A percentile compares a stretch with the other conserved stretches of the same genome.
Evolutionary conservation across 768 basidiomycete genomes (phyloP).

Genomic region (Naganishia randhawae): DNA sequence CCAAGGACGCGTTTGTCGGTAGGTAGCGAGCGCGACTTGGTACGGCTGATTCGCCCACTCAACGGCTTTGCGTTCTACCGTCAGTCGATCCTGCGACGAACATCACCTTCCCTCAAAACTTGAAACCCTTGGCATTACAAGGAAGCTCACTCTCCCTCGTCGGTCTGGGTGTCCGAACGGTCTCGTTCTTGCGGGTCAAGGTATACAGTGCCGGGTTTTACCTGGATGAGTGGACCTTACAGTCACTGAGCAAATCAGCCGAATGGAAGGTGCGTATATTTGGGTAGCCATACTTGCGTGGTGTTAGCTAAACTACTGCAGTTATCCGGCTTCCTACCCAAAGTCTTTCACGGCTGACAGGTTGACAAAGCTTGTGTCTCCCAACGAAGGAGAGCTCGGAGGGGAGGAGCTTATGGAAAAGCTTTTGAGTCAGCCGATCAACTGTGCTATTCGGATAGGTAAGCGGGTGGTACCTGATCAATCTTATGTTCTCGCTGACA

Average conservation of each 20-base stretch:
- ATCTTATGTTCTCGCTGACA: not conserved
- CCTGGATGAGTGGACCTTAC: constrained; percentile 60
- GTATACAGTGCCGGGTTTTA: constrained; percentile 91
- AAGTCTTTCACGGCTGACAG: not conserved
- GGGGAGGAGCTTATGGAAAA: constrained; percentile 46
- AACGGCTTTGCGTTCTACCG: not conserved
- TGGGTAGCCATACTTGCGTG: constrained; percentile 24
- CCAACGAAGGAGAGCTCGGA: constrained; percentile 28
- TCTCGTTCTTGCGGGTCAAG: constrained; percentile 80
- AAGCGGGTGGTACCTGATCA: not conserved
- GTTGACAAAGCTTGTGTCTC: not conserved
- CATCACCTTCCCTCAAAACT: constrained; percentile 44
- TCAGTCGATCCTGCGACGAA: constrained; percentile 50
- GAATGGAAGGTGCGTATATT: constrained; percentile 42
- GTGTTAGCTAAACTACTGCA: constrained; percentile 6
- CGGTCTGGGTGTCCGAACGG: constrained; percentile 80
- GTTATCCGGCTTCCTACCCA: not conserved
- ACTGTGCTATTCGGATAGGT: constrained; percentile 51
- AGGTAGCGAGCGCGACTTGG: not conserved
- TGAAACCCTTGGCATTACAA: constrained; percentile 20
- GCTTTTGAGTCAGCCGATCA: constrained; percentile 40
- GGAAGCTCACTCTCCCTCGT: constrained; percentile 61
- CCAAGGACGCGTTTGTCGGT: constrained; percentile 18
- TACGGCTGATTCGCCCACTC: not conserved
- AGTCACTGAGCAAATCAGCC: constrained; percentile 22